These are phyloP conservation scores for Clavispora fructus DNA, from an alignment of 805 yeast species.

Conservation along the genomic window DNA sequence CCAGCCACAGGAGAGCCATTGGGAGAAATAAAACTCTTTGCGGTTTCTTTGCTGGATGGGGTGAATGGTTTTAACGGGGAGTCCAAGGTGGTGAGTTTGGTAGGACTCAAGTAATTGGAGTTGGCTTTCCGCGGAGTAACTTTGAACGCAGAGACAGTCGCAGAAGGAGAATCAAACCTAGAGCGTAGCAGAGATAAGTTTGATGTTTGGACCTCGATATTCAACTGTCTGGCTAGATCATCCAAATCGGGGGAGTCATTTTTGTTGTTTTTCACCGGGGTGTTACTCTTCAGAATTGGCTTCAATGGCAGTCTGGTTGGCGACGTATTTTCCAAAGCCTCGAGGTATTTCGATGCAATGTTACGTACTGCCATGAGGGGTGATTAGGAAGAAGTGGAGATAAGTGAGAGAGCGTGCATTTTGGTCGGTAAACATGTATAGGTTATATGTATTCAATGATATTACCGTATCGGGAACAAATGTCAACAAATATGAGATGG, in stretches of 20 bases:
- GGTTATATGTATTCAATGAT: background rate
- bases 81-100: background rate
- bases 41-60: background rate
- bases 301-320: slow-evolving; percentile 26
- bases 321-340: slow-evolving; percentile 24
- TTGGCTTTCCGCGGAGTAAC: slow-evolving; percentile 17
- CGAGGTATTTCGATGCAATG: slow-evolving; percentile 32
- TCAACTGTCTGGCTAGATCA: slow-evolving; percentile 32
- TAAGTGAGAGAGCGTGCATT: slow-evolving; percentile 9
- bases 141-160: slow-evolving; percentile 38
- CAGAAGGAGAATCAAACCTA: slow-evolving; percentile 37
- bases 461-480: slow-evolving; percentile 2
- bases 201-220: slow-evolving; percentile 20
- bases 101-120: background rate
- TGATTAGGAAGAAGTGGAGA: slow-evolving; percentile 16
- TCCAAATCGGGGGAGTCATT: slow-evolving; percentile 31
- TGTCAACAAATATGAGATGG: background rate
- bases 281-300: slow-evolving; percentile 15
- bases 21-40: slow-evolving; percentile 18
- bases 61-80: background rate
- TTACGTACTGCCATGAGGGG: slow-evolving; percentile 21
- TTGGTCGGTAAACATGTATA: background rate
- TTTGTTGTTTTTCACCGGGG: slow-evolving; percentile 4
- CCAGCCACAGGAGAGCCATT: slow-evolving; percentile 15
- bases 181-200: slow-evolving; percentile 26